Evolutionary conservation across 768 basidiomycete species (phyloP), one percentile per base, ranked within the genome.

Genomic region (Candolleomyces efflorescens): DNA sequence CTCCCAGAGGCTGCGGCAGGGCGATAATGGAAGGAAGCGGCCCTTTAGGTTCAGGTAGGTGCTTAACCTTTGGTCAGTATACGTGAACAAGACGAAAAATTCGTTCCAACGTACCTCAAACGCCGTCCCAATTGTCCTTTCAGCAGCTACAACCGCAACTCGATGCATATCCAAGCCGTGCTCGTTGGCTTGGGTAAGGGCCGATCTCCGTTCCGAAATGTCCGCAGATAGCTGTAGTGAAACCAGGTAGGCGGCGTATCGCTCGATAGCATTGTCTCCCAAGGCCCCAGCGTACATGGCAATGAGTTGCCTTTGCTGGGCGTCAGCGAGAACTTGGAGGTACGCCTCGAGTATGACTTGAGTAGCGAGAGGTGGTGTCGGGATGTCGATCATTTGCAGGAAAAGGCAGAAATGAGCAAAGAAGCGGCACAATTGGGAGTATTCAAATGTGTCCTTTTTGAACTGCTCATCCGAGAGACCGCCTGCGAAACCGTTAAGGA

Each of bases 381-480:
- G 69, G 37, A 87, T 73, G 51, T 89, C 87, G 37, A 97, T 89
- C 73, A 93, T 83, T 60, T 90, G 86, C 3, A 97, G 78, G 72
- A 87, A 93, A 27, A 98, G 84, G 62, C 92, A 92, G 22, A 98
- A 75, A 67, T 99, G 96, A 0, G 94, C 89, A 65, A 96, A 97
- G 75, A 98, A 99, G 3, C 94, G 87, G 46, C 83, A 85, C 78
- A 92, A 53, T 38, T 54, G 59, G 17, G 50, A 23, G 50, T 53
- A 56, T 32, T 55, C 52, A 26, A 41, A 49, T 0, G 82, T 79
- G 22, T 73, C 66, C 10, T 69, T 67, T 20, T 75, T 70, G 56
- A 83, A 83, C 2, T 75, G 71, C 1, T 83, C 83, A 46, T 81
- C 76, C 37, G 70, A 72, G 5, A 92, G 66, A 0, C 83, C 82